Evolutionary conservation across 768 basidiomycete genomes (phyloP), one percentile per base, ranked within the genome.

Genomic region (Lyophyllum shimeji): DNA sequence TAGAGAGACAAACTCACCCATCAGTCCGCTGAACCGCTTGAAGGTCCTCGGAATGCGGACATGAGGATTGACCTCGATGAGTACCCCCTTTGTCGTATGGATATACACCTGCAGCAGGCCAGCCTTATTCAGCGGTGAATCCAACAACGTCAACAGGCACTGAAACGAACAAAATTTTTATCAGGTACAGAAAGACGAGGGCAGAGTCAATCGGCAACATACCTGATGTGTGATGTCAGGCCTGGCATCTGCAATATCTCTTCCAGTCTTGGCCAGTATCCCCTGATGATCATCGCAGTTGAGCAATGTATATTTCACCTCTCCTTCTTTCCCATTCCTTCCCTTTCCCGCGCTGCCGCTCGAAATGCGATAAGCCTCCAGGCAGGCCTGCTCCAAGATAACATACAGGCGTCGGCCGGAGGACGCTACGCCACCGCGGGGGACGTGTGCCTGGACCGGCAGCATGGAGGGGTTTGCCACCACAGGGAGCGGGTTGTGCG

Each of bases 221-320:
- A 93, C 95, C 84, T 98, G 97, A 69, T 99, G 97, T 0, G 97
- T 98, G 66, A 98, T 98, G 74, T 98, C 97, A 1, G 97, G 97
- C 60, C 97, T 79, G n/a, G 97, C 97, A 74, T 98, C 95, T 15
- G 97, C 97, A 58, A 98, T 98, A 73, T 99, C 97, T 68, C 96
- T 83, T 15, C 95, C 94, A 0, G 94, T 97, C 73, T 97, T 98
- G 4, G 97, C 96, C 59, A 99, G 79, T 63, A 99, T 97, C 53
- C 96, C 96, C 70, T 99, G 97, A 73, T 98, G 97, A 63, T 98
- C 97, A 69, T 98, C 97, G 71, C 97, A 98, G 73, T 99, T 99
- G 62, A 99, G 73, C 56, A 99, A 76, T 8, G 95, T 95, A 72
- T 98, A 98, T 74, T 98, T 98, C 56, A 92, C 93, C 56, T 96